Evolutionary conservation across 371 early-diverging fungal species (phyloP).

Genomic region (Fennellomyces sp.): DNA sequence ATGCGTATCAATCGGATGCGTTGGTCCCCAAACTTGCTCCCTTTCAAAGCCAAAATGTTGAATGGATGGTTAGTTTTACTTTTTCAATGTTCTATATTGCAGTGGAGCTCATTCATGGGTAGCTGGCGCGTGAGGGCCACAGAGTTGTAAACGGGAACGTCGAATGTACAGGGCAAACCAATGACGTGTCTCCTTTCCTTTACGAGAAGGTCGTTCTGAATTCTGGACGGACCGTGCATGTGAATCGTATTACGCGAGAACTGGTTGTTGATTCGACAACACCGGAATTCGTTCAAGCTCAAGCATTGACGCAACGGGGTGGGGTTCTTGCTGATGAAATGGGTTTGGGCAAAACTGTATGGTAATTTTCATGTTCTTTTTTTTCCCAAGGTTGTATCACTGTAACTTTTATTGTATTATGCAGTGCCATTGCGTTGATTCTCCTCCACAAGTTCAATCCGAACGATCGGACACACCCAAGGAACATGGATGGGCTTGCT

Average conservation of each 20-base stretch:
- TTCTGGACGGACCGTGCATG: slow-evolving; percentile 5
- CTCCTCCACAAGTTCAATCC: slow-evolving; percentile 27
- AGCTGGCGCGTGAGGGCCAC: slow-evolving; percentile 25
- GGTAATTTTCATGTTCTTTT: slow-evolving; percentile 11
- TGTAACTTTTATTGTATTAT: neutral
- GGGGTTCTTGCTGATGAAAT: slow-evolving; percentile 62
- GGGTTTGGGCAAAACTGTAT: slow-evolving; percentile 78
- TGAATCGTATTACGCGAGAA: slow-evolving; percentile 17
- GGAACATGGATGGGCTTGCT: slow-evolving; percentile 9
- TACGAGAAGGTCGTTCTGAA: slow-evolving; percentile 14
- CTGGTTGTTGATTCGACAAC: neutral
- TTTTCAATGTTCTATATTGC: neutral
- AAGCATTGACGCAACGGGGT: slow-evolving; percentile 14
- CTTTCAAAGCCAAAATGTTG: slow-evolving; percentile 42
- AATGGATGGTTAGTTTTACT: slow-evolving; percentile 35
- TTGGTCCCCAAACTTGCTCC: slow-evolving; percentile 26
- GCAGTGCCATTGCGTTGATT: slow-evolving; percentile 55
- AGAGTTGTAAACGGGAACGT: slow-evolving; percentile 6
- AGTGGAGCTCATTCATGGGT: neutral
- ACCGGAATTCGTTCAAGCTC: neutral
- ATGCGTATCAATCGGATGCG: slow-evolving; percentile 9
- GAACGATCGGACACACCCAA: slow-evolving; percentile 2
- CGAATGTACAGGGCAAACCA: neutral
- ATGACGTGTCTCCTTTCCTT: slow-evolving; percentile 10
- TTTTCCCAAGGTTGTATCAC: neutral